These are phyloP conservation scores for Podospora conica DNA, from an alignment of 495 filamentous ascomycete species.

Conservation along the genomic window DNA sequence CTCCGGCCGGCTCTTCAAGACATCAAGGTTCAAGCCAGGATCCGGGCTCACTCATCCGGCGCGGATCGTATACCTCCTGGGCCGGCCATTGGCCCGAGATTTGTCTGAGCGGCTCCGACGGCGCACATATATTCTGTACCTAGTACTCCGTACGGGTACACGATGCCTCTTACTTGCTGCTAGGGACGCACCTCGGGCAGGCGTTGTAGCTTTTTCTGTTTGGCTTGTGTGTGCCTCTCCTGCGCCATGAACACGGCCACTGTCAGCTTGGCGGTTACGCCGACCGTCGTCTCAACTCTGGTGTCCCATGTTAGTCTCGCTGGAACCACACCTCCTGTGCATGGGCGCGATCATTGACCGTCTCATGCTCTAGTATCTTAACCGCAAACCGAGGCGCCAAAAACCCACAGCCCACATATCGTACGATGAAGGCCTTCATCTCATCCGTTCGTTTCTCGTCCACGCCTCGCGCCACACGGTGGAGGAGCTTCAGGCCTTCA, in stretches of 20 bases:
- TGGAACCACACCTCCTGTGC: conserved; percentile 14
- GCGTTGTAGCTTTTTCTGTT: not conserved
- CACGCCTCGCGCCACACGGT: conserved; percentile 82
- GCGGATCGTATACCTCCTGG: not conserved
- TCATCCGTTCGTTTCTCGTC: conserved; percentile 76
- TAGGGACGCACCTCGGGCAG: not conserved
- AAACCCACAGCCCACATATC: conserved; percentile 83
- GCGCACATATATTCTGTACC: not conserved
- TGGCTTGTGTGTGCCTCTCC: not conserved
- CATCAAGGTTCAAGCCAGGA: not conserved
- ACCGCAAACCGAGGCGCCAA: conserved; percentile 64
- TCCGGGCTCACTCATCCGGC: not conserved
- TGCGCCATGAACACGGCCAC: conserved; percentile 61
- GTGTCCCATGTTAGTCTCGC: conserved; percentile 69
- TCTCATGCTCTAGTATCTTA: conserved; percentile 58
- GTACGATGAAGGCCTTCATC: conserved; percentile 87
- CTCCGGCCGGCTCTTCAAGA: not conserved
- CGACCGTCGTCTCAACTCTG: conserved; percentile 70
- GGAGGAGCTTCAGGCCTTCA: conserved; percentile 88
- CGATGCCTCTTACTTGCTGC: not conserved
- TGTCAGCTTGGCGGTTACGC: conserved; percentile 67
- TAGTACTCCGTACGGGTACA: not conserved
- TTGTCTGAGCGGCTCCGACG: not conserved
- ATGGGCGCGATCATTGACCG: not conserved
- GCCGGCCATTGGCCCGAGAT: not conserved